Base-by-base conservation (phyloP, 805 yeast species). In the Huiozyma naganishii region DNA sequence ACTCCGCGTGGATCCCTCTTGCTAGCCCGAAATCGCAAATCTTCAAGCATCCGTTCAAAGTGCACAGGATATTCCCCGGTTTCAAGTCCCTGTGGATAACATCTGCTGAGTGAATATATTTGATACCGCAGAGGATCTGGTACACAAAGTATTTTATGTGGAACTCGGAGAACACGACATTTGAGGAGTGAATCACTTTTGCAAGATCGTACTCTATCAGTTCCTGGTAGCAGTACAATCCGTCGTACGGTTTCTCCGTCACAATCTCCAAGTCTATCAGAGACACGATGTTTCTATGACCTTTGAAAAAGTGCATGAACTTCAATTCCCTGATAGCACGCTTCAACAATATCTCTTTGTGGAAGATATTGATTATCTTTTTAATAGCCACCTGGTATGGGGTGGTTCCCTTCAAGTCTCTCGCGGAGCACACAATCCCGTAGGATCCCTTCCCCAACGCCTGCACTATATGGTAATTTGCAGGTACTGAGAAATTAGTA, bases 21-120 rank as follows among this genome's bases (percentile, higher is more conserved):
- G 97, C 95, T 32, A 89, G 68, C 0, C 97, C 97, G 68, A 89
- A 89, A 64, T 89, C 97, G 63, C 97, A 87, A 12, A 89, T 85
- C 57, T 89, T 89, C 40, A 89, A 65, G 5, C 63, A 68, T 0
- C 97, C 97, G 43, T 77, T 79, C 1, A 76, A 61, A 5, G 86
- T 77, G 13, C 88, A 83, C 45, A 89, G 67, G 4, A 89, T 80
- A 59, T 89, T 89, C 0, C 95, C 94, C 0, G 97, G 97, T 62
- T 89, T 89, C 49, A 89, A 72, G 59, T 89, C 97, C 45, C 97
- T 71, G 59, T 89, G 97, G 43, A 89, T 81, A 7, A 89, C 95
- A 52, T 85, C 88, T 1, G 95, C 95, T 6, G 92, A 79, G 62
- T 89, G 97, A 41, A 89, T 82, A 56, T 86, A 89, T 57, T 85